phyloP scores from a whole-genome alignment of 2,329 filamentous ascomycete species.

The Penicillium sp. region DNA sequence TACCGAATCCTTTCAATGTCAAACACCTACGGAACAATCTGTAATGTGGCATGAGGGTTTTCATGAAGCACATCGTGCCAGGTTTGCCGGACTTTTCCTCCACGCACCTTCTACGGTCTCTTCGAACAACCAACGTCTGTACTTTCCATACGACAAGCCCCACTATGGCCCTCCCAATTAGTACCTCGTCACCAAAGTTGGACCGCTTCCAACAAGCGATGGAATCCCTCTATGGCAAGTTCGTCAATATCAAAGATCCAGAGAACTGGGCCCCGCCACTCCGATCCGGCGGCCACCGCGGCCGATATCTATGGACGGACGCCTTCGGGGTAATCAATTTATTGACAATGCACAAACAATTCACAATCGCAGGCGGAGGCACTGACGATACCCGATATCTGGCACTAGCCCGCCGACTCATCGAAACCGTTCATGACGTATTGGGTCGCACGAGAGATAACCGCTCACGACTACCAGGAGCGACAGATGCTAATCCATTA shows the following conservation, averaged over 20 bases:
- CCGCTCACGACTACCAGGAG: constrained; percentile 45
- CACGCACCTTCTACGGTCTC: not conserved
- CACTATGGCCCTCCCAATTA: constrained; percentile 19
- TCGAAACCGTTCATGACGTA: constrained; percentile 49
- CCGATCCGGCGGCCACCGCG: constrained; percentile 52
- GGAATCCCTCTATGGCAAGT: constrained; percentile 40
- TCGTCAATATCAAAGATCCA: constrained; percentile 30
- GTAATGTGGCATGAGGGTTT: not conserved
- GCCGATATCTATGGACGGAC: constrained; percentile 59
- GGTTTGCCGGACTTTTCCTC: not conserved
- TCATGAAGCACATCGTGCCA: not conserved
- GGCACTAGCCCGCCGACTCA: constrained; percentile 47
- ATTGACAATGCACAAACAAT: constrained; percentile 50
- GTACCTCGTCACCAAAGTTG: constrained; percentile 24
- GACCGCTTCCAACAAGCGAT: constrained; percentile 36
- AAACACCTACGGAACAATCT: not conserved
- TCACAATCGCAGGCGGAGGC: constrained; percentile 9
- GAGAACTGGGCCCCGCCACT: constrained; percentile 48
- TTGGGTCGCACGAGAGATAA: constrained; percentile 53
- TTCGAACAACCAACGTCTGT: not conserved
- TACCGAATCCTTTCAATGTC: not conserved
- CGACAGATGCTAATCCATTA: constrained; percentile 50
- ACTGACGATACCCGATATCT: constrained; percentile 43
- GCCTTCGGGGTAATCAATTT: constrained; percentile 59
- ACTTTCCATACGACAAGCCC: not conserved